Evolutionary conservation across 345 rosid genomes (phyloP), one percentile per base, ranked within the genome.

Genomic region (Adansonia digitata): DNA sequence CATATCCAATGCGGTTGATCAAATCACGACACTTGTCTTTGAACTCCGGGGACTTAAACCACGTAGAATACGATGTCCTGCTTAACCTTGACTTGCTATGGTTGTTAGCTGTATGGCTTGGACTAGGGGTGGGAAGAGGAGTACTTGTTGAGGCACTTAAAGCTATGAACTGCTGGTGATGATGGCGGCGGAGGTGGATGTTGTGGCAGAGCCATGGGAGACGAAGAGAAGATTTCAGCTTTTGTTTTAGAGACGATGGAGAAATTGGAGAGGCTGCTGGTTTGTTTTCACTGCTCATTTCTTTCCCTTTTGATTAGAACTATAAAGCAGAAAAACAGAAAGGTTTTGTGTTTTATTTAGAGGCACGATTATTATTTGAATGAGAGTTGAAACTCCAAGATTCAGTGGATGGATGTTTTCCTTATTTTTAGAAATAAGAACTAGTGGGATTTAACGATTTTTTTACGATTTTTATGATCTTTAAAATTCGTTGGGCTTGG

Each of bases 191-290:
- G 39, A 59, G 69, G 35, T 20, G 60, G 64, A 11, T 43, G 68
- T 45, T 48, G 42, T 62, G 71, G 15, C 22, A 76, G 39, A 76
- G 77, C 52, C 81, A 82, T 4, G 80, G 80, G 2, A 79, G 57
- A 35, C 77, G 72, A 13, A 81, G 77, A 9, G 81, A 75, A 48
- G 74, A 74, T 56, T 79, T 84, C 3, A 83, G 78, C 71, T 63
- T 82, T 22, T 81, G 83, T 68, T 62, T 80, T 4, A 80, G 63
- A 40, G 83, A 72, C 11, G 79, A 8, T 2, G 83, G 74, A 29
- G 77, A 65, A 17, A 3, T 2, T 22, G 71, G 56, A 70, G 63
- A 12, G 43, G 3, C 4, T 20, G 3, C 4, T 20, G 74, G 34
- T n/a, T 52, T 34, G 13, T 22, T 35, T 4, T 72, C 49, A 29